Percentiles rank a stretch among this genome's conserved stretches.
These are phyloP conservation scores for Myriosclerotinia scirpicola DNA, from an alignment of 2,329 filamentous ascomycete genomes.

Conservation along the genomic window DNA sequence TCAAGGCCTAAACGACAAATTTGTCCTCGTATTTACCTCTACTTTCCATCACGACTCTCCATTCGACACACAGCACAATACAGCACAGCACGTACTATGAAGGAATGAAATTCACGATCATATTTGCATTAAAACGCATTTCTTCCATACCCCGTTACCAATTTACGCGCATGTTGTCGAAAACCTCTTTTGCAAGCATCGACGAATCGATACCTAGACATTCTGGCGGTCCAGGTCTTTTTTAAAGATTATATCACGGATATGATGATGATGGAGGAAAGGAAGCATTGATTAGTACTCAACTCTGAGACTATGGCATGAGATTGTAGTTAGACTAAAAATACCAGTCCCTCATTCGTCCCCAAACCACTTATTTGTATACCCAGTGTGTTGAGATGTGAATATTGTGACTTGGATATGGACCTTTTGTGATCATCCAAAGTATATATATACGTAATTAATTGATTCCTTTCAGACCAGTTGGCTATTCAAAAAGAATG, in stretches of 20 bases:
- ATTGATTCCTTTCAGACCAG: background rate
- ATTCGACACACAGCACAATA: constrained; percentile 26
- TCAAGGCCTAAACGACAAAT: constrained; percentile 50
- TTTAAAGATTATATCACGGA: constrained; percentile 32
- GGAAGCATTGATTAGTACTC: constrained; percentile 32
- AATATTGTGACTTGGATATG: background rate
- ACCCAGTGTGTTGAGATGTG: background rate
- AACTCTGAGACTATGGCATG: constrained; percentile 33
- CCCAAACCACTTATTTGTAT: constrained; percentile 14
- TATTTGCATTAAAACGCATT: constrained; percentile 27
- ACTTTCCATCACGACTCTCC: constrained; percentile 27
- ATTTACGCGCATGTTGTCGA: constrained; percentile 33
- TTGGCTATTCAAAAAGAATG: too few relatives aligned
- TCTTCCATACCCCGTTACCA: constrained; percentile 28
- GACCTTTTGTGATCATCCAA: background rate
- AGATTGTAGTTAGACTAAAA: constrained; percentile 41
- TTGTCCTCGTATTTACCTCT: constrained; percentile 24
- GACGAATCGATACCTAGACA: constrained; percentile 29
- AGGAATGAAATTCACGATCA: constrained; percentile 37
- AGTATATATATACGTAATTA: background rate
- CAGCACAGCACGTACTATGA: constrained; percentile 30
- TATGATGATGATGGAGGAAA: constrained; percentile 35
- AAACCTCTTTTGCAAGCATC: constrained; percentile 31
- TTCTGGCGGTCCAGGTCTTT: constrained; percentile 31
- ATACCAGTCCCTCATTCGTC: constrained; percentile 40